Base-by-base conservation (phyloP, 371 early-diverging fungal species). In the Chytridium lagenaria region DNA sequence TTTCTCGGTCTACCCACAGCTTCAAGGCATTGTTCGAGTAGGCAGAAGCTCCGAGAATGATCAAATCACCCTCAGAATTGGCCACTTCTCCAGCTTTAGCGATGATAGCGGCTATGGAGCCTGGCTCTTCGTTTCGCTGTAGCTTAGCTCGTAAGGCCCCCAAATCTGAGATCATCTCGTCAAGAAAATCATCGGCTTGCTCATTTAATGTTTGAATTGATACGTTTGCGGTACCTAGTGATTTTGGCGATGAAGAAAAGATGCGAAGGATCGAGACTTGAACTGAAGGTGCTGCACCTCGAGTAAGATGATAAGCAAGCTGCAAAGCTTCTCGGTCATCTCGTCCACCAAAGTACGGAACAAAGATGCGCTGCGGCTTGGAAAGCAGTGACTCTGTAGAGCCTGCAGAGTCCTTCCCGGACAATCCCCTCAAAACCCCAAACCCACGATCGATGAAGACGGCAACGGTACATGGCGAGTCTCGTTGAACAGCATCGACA, bases 361-460 rank as follows among this genome's bases (percentile, higher is more conserved):
- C 72, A 12, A 88, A 75, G 65, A 75, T 68, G 3, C 65, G 57
- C 38, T 73, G 69, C 26, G n/a, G 34, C 7, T 23, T 37, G 23
- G 44, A 38, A 3, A 26, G 44, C 5, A 38, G 36, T 33, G 63
- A 12, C 3, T 3, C 40, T 44, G 66, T 2, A 10, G 37, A 33
- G 44, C 22, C 44, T 10, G 26, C 10, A 34, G 5, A 2, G 36
- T 63, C 36, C 63, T 61, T 28, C 2, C 15, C 5, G 51, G 49
- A n/a, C 67, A 63, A n/a, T 63, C 55, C 22, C 33, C 44, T 52
- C 10, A 67, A 26, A 34, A 76, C 78, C 10, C 90, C 90, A 70
- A 92, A 84, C 0, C 94, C 93, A 23, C 91, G 86, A 71, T 94
- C 92, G 50, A 92, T 83, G 75, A 92, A 90, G 34, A 92, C 83